Evolutionary conservation across 1,284 basidiomycete genomes (phyloP), one percentile per base, ranked within the genome.

Genomic region (Baeospora myosura): DNA sequence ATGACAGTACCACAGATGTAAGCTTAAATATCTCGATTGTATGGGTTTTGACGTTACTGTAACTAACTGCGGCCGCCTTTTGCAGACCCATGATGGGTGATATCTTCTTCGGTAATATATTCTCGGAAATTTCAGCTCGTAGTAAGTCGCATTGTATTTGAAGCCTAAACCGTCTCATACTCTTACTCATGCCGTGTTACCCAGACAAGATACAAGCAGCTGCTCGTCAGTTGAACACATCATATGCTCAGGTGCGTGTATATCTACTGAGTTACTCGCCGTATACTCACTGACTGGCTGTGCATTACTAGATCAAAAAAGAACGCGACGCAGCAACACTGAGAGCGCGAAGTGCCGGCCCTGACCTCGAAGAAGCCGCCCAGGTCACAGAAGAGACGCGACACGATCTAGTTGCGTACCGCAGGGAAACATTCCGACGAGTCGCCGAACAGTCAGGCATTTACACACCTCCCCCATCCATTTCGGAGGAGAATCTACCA

Each of bases 71-170:
- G n/a, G n/a, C n/a, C n/a, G n/a, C n/a, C n/a, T n/a, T n/a, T n/a
- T n/a, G n/a, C 33, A 65, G 61, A 35, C 59, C 59, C 10, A 49
- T 67, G 28, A 44, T 66, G 30, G 58, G 57, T 41, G 65, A 68
- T 45, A 58, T 68, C n/a, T 59, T 68, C 44, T 68, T 68, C 44
- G 66, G 68, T 44, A 64, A 66, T 45, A 54, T 67, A 16, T 64
- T 63, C 47, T 60, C 64, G 11, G 65, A 68, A 50, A 53, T 61
- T 49, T 56, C 54, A 29, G 65, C 66, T 48, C 61, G 65, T 45
- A 56, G 67, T 69, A 42, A 45, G 53, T 54, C 8, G 4, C 26
- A 31, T 44, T 22, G 31, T 28, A 34, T 29, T 18, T 29, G 36
- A 5, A 38, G 31, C 16, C 17, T 23, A 32, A 37, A 33, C 33